These are phyloP conservation scores for Phalaenopsis equestris DNA, from an alignment of 106 monocot genomes.

Conservation along the genomic window DNA sequence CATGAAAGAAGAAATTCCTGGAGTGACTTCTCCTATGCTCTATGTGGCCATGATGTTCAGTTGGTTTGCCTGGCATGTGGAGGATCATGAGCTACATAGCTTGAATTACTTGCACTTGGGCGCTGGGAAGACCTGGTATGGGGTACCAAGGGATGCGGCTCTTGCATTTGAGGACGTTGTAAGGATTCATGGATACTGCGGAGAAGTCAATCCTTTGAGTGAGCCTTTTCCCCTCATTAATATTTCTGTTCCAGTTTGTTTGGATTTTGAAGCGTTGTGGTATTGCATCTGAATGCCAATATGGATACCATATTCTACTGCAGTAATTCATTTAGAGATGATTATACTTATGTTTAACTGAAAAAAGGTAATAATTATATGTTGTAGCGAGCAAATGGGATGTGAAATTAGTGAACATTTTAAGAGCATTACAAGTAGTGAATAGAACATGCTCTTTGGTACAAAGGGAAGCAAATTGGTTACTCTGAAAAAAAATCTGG, in stretches of 20 bases:
- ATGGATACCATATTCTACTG: background rate
- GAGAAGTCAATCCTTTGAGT: constrained; percentile 80
- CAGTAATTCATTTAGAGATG: background rate
- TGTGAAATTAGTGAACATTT: background rate
- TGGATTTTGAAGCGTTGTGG: background rate
- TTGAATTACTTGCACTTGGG: constrained; percentile 83
- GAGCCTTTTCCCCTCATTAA: constrained; percentile 4
- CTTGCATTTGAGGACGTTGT: constrained; percentile 86
- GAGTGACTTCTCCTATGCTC: constrained; percentile 84
- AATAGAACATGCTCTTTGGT: background rate
- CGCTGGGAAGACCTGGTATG: constrained; percentile 82
- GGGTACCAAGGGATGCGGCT: constrained; percentile 68
- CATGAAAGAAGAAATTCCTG: constrained; percentile 83
- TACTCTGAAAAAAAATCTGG: background rate
- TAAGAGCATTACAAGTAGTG: background rate
- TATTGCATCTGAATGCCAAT: background rate
- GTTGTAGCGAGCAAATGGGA: background rate
- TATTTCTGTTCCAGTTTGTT: background rate
- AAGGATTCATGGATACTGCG: constrained; percentile 63
- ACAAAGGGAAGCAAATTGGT: background rate
- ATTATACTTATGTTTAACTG: background rate
- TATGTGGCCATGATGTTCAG: constrained; percentile 90
- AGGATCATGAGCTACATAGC: constrained; percentile 90
- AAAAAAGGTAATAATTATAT: background rate
- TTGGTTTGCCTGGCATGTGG: constrained; percentile 94